These are phyloP conservation scores for Trichoderma afroharzianum DNA, from an alignment of 2,329 filamentous ascomycete species.

Conservation along the genomic window DNA sequence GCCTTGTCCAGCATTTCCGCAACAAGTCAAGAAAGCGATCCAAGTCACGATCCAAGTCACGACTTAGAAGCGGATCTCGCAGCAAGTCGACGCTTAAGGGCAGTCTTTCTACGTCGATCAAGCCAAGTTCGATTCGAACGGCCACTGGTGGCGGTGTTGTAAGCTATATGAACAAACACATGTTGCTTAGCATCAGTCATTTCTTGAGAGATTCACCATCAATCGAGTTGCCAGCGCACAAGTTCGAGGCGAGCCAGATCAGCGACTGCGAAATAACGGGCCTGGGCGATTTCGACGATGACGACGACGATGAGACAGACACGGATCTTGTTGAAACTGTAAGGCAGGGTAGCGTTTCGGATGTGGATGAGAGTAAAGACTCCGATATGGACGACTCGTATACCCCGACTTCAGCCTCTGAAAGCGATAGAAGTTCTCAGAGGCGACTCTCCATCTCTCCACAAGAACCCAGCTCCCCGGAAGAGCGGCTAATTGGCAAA, in stretches of 20 bases:
- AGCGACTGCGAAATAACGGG: neutral
- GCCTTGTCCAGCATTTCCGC: slow-evolving; percentile 55
- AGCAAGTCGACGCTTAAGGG: slow-evolving; percentile 41
- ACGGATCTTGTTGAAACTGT: neutral
- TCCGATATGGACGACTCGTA: neutral
- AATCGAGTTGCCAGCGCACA: neutral
- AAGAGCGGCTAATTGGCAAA: neutral
- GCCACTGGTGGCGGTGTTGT: neutral
- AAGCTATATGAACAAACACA: neutral
- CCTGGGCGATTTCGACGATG: neutral
- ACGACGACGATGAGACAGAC: neutral
- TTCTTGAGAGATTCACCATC: neutral
- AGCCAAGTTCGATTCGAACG: neutral
- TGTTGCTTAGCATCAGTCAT: neutral
- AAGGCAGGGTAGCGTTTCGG: neutral
- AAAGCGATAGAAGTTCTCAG: neutral
- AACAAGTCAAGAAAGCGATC: slow-evolving; percentile 42
- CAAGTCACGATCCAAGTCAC: slow-evolving; percentile 29
- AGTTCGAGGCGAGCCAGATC: neutral
- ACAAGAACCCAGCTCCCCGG: neutral
- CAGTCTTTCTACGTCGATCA: neutral
- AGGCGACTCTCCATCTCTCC: neutral
- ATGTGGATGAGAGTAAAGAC: neutral
- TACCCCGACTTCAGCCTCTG: neutral
- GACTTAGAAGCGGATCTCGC: slow-evolving; percentile 33